A percentile compares a stretch with the other conserved stretches of the same genome.
These are phyloP conservation scores for Phytophthora crassamura DNA, from an alignment of 352 stramenopile genomes.

Conservation along the genomic window DNA sequence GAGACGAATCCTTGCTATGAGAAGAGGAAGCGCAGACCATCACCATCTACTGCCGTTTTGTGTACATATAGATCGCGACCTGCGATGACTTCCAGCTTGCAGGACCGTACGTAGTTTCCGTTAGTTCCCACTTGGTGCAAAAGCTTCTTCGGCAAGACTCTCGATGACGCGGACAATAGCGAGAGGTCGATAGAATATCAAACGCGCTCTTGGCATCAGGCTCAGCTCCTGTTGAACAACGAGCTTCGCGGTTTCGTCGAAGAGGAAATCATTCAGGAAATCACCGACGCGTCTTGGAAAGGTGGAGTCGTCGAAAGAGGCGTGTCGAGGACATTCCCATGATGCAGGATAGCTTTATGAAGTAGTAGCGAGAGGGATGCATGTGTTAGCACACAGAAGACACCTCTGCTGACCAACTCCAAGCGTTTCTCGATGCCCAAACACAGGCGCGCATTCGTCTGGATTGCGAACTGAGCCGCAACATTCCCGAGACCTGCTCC, in stretches of 20 bases:
- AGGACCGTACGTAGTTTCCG: background rate
- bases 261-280: conserved; percentile 17
- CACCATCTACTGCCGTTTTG: background rate
- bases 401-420: background rate
- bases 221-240: background rate
- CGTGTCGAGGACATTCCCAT: conserved; percentile 6
- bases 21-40: too few species aligned
- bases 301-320: background rate
- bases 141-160: background rate
- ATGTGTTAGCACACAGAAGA: background rate
- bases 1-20: too few species aligned
- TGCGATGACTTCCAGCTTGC: conserved; percentile 6
- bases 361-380: background rate
- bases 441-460: conserved; percentile 7
- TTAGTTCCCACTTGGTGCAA: background rate
- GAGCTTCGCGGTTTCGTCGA: conserved; percentile 2
- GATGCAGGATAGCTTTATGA: conserved; percentile 8
- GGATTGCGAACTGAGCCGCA: conserved; percentile 3
- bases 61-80: conserved; percentile 1
- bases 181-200: conserved; percentile 9
- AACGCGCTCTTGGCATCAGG: conserved; percentile 5
- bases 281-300: conserved; percentile 4
- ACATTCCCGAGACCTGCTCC: conserved; percentile 9
- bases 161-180: conserved; percentile 5
- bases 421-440: conserved; percentile 8